Percentiles rank a stretch among this genome's conserved stretches.
Evolutionary conservation across 2,329 filamentous ascomycete genomes (phyloP).

Genomic region (Dothideomycetidae sp.): DNA sequence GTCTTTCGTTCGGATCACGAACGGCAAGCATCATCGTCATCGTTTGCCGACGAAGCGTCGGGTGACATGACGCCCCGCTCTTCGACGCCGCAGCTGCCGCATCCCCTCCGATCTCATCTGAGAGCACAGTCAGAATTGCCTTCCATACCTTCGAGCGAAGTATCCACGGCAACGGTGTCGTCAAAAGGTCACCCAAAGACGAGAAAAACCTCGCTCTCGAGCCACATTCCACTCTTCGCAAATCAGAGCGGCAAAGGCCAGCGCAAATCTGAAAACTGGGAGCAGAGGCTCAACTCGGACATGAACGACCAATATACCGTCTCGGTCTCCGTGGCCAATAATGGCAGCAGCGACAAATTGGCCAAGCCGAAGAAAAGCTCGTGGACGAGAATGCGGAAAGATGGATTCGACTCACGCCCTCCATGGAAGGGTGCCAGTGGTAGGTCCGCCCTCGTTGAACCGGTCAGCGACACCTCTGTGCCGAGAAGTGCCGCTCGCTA

Average conservation of each 20-base stretch:
- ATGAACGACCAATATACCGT: slow-evolving; percentile 1
- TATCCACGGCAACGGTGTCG: neutral
- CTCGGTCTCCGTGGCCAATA: too few species aligned
- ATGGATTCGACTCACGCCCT: slow-evolving; percentile 13
- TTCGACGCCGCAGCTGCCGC: neutral
- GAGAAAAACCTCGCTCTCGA: slow-evolving; percentile 1
- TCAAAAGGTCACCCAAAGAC: neutral
- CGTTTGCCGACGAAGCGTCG: neutral
- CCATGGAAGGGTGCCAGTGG: slow-evolving; percentile 8
- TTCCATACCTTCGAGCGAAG: neutral
- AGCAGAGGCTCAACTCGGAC: slow-evolving; percentile 2
- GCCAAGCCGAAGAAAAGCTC: too few species aligned
- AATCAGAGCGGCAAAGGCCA: neutral
- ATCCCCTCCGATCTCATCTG: slow-evolving; percentile 1
- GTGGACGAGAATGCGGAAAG: too few species aligned
- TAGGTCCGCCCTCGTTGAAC: slow-evolving; percentile 7
- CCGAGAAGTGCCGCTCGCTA: slow-evolving; percentile 1
- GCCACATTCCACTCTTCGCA: slow-evolving; percentile 4
- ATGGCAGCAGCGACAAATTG: too few species aligned
- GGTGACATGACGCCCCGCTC: neutral
- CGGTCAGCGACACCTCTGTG: slow-evolving; percentile 8
- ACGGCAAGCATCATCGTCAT: slow-evolving; percentile 3
- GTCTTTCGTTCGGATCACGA: slow-evolving; percentile 7
- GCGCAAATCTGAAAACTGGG: neutral
- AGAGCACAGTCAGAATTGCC: slow-evolving; percentile 5